Evolutionary conservation across 148 eudicot species (phyloP).

Genomic region (Drosera capensis): DNA sequence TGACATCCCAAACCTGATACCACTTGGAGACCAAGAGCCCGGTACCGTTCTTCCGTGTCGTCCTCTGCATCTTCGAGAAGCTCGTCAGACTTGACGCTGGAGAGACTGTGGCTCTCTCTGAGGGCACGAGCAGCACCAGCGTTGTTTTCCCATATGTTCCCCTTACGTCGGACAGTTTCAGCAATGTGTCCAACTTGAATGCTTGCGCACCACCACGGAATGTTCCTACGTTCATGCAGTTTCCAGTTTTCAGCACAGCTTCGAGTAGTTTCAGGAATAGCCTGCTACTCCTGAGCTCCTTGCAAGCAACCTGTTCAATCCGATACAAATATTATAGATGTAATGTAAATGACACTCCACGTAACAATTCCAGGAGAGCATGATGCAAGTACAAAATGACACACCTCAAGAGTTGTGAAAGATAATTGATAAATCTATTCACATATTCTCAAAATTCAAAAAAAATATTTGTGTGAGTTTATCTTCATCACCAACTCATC

Average conservation of each 20-base stretch:
- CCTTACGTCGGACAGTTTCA: constrained; percentile 64
- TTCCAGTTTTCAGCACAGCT: constrained; percentile 76
- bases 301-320: constrained; percentile 52
- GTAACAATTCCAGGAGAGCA: too few species aligned
- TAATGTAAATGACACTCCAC: too few species aligned
- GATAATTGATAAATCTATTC: too few species aligned
- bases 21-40: constrained; percentile 54
- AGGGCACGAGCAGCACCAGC: constrained; percentile 53
- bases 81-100: constrained; percentile 30
- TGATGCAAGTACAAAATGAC: too few species aligned
- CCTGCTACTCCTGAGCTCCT: constrained; percentile 46
- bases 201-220: constrained; percentile 75
- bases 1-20: constrained; percentile 53
- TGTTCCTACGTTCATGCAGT: constrained; percentile 73
- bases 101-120: constrained; percentile 20
- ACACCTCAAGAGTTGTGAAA: constrained; percentile 48
- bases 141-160: constrained; percentile 74
- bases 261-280: constrained; percentile 74
- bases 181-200: constrained; percentile 60
- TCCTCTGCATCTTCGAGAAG: constrained; percentile 19
- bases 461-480: too few species aligned
- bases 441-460: too few species aligned
- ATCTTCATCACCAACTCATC: too few species aligned
- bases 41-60: constrained; percentile 48
- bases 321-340: background rate